These are phyloP conservation scores for Podaxis sp. DNA, from an alignment of 768 basidiomycete species.

Conservation along the genomic window DNA sequence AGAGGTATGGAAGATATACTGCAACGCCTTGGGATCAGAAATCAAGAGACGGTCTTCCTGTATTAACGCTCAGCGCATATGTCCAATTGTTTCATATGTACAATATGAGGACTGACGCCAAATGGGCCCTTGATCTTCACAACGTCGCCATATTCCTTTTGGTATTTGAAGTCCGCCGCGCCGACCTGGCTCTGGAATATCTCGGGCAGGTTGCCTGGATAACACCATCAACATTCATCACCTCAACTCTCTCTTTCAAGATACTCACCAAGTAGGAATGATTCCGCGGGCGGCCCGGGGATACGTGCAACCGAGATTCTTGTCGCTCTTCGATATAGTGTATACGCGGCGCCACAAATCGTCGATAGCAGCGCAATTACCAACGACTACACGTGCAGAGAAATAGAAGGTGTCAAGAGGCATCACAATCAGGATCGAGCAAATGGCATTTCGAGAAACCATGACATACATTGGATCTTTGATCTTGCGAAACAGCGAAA, in stretches of 20 bases:
- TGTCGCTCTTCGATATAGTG: conserved; percentile 31
- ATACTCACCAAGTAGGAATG: conserved; percentile 44
- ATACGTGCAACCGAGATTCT: conserved; percentile 43
- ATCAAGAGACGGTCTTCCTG: conserved; percentile 54
- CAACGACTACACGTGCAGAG: conserved; percentile 12
- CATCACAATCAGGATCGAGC: neutral
- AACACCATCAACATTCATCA: neutral
- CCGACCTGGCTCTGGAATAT: conserved; percentile 51
- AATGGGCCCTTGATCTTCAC: conserved; percentile 50
- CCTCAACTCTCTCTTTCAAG: neutral
- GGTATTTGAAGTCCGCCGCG: conserved; percentile 52
- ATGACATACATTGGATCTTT: conserved; percentile 4
- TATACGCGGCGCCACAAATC: conserved; percentile 22
- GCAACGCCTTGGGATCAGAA: conserved; percentile 58
- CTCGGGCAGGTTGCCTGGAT: conserved; percentile 46
- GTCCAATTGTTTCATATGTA: neutral
- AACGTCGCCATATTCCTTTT: conserved; percentile 45
- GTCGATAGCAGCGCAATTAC: conserved; percentile 16
- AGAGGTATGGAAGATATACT: conserved; percentile 54
- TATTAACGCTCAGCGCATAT: neutral
- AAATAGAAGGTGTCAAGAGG: neutral
- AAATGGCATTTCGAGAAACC: neutral
- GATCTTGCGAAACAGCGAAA: conserved; percentile 3
- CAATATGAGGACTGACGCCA: conserved; percentile 33
- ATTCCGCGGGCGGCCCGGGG: conserved; percentile 47